phyloP scores from a whole-genome alignment of 2,329 filamentous ascomycete genomes.

The Pseudodiploospora longispora region DNA sequence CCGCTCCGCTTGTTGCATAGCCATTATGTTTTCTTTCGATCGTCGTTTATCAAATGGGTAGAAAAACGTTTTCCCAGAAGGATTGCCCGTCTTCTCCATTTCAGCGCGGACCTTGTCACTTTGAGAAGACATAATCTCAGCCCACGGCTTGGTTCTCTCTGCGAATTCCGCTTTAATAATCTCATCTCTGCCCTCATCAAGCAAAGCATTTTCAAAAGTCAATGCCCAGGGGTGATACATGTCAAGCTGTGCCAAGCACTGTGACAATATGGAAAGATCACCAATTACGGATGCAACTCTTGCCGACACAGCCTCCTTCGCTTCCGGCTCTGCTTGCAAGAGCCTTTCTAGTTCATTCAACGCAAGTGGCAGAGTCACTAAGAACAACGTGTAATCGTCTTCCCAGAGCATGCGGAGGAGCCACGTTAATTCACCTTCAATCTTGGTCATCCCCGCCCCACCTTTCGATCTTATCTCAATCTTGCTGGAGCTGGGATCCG shows the following conservation, averaged over 20 bases:
- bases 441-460: constrained; percentile 13
- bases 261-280: constrained; percentile 35
- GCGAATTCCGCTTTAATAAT: neutral
- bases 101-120: too few relatives aligned
- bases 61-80: constrained; percentile 30
- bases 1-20: constrained; percentile 37
- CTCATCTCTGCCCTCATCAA: constrained; percentile 10
- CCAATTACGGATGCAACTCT: constrained; percentile 28
- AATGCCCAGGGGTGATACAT: constrained; percentile 41
- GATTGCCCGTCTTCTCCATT: constrained; percentile 19
- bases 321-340: constrained; percentile 27
- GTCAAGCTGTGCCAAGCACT: constrained; percentile 37
- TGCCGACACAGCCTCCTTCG: constrained; percentile 29
- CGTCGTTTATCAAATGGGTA: constrained; percentile 37
- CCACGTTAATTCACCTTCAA: constrained; percentile 24
- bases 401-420: constrained; percentile 31
- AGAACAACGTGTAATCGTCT: constrained; percentile 21
- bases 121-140: too few relatives aligned
- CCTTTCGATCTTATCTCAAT: too few relatives aligned
- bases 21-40: constrained; percentile 35
- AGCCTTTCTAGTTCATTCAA: constrained; percentile 43
- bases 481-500: constrained; percentile 12
- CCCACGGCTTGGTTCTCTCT: too few relatives aligned
- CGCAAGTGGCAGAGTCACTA: constrained; percentile 24
- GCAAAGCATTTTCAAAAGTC: constrained; percentile 25